Conservation (phyloP, 352 stramenopile genomes). For the Phytophthora citrophthora region DNA sequence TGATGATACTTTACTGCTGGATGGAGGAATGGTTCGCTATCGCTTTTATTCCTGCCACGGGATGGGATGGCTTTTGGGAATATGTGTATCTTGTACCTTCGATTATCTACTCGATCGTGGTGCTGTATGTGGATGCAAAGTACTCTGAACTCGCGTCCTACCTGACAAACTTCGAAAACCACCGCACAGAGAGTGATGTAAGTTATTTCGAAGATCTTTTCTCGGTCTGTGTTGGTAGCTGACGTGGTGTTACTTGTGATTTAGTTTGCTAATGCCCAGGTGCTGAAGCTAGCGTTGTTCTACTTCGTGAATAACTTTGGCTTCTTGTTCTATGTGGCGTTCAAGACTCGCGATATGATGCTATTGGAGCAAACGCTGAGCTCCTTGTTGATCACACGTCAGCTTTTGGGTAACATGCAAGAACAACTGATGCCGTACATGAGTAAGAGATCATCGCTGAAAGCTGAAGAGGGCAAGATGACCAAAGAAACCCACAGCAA, state of each 20-base stretch:
- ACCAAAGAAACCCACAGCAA: slow-evolving; percentile 65
- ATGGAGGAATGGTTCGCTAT: slow-evolving; percentile 76
- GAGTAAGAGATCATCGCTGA: slow-evolving; percentile 78
- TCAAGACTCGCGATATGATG: slow-evolving; percentile 87
- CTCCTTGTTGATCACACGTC: slow-evolving; percentile 82
- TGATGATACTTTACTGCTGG: slow-evolving; percentile 87
- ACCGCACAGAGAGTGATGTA: slow-evolving; percentile 90
- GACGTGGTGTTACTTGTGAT: slow-evolving; percentile 1
- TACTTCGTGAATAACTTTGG: slow-evolving; percentile 98
- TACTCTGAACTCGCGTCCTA: slow-evolving; percentile 92
- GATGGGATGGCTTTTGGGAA: slow-evolving; percentile 68
- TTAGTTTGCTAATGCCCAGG: slow-evolving; percentile 92
- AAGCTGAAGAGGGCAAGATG: slow-evolving; percentile 81
- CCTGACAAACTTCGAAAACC: slow-evolving; percentile 95
- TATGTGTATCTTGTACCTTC: slow-evolving; percentile 78
- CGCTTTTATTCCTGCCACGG: slow-evolving; percentile 61
- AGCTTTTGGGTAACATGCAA: slow-evolving; percentile 81
- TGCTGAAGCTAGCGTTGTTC: slow-evolving; percentile 98
- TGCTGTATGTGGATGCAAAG: slow-evolving; percentile 79
- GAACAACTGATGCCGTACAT: slow-evolving; percentile 86
- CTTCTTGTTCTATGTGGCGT: slow-evolving; percentile 96
- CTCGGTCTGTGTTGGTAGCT: slow-evolving; percentile 9
- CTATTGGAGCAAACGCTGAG: slow-evolving; percentile 92
- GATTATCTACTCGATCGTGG: slow-evolving; percentile 75
- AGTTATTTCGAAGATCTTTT: slow-evolving; percentile 19